Evolutionary conservation across 345 rosid species (phyloP).

Genomic region (Eucalyptus erythrocorys): DNA sequence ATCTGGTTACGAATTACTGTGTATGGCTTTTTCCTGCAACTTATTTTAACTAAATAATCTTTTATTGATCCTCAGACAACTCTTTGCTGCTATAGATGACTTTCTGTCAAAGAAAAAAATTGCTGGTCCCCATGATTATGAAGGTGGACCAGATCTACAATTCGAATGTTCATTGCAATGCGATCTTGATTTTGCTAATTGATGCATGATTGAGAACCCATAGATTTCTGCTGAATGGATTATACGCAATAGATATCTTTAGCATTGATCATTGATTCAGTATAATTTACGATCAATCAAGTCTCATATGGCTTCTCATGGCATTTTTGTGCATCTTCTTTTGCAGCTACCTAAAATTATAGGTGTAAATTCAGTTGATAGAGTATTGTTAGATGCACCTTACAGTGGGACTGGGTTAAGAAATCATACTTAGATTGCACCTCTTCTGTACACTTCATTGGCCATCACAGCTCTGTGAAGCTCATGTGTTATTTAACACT

Average conservation of each 20-base stretch:
- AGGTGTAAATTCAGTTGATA: slow-evolving; percentile 68
- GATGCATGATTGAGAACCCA: not conserved
- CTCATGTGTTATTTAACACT: not conserved
- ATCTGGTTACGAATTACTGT: not conserved
- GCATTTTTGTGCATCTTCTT: not conserved
- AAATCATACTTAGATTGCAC: not conserved
- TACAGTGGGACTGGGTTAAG: slow-evolving; percentile 99
- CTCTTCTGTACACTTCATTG: not conserved
- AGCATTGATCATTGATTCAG: not conserved
- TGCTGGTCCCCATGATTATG: not conserved
- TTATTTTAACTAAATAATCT: not conserved
- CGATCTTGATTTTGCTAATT: not conserved
- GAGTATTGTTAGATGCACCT: slow-evolving; percentile 93
- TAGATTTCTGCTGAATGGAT: not conserved
- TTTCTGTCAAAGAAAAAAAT: not conserved
- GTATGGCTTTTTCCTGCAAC: not conserved
- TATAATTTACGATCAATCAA: not conserved
- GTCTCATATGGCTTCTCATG: not conserved
- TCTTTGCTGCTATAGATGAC: not conserved
- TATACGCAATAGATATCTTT: not conserved
- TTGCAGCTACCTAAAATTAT: slow-evolving; percentile 70
- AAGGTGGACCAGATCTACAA: not conserved
- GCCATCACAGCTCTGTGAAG: not conserved
- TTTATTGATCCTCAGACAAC: not conserved
- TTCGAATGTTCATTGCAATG: not conserved